Evolutionary conservation across 2,329 filamentous ascomycete species (phyloP).

Genomic region (Beauveria sp.): DNA sequence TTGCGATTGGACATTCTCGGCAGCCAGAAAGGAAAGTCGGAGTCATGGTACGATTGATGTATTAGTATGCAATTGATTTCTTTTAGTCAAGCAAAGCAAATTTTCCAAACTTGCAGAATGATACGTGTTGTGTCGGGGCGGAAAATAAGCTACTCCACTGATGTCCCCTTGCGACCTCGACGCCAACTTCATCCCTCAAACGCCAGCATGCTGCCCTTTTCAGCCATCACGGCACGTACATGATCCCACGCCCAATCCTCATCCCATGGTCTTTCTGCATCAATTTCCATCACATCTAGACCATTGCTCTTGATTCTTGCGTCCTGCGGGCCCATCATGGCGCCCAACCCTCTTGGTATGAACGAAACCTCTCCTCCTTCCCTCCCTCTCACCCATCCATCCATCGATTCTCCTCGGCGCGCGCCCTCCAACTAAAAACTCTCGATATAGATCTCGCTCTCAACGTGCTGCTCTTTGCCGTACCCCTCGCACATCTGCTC

Average conservation of each 20-base stretch:
- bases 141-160: background rate
- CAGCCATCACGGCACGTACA: background rate
- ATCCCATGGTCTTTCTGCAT: background rate
- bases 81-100: too few species aligned
- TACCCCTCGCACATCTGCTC: slow-evolving; percentile 62
- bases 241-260: background rate
- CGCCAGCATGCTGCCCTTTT: background rate
- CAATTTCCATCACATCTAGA: background rate
- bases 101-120: background rate
- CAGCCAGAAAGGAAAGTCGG: too few species aligned
- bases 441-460: slow-evolving; percentile 18
- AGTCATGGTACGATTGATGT: too few species aligned
- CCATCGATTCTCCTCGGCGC: background rate
- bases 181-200: background rate
- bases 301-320: background rate
- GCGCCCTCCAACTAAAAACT: background rate
- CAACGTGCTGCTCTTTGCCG: slow-evolving; percentile 34
- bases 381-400: background rate
- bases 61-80: too few species aligned
- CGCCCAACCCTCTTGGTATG: slow-evolving; percentile 8
- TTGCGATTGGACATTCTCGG: too few species aligned
- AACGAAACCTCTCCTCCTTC: background rate
- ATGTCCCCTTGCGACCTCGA: background rate
- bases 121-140: background rate
- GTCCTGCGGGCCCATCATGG: slow-evolving; percentile 14